phyloP scores from a whole-genome alignment of 1,284 basidiomycete genomes.

The Cystobasidium sp. region DNA sequence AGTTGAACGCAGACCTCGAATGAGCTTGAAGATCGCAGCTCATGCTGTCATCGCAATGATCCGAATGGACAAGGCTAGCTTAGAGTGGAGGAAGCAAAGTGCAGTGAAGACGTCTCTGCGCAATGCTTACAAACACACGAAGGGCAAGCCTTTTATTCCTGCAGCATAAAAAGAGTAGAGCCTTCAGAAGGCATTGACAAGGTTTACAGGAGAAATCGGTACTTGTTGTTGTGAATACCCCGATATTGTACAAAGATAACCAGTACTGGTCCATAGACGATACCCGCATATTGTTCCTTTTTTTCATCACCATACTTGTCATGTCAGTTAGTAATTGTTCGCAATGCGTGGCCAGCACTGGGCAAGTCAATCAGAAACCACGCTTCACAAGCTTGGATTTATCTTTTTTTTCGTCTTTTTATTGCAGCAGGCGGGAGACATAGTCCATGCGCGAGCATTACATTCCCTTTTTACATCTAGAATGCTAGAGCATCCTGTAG shows the following conservation, averaged over 20 bases:
- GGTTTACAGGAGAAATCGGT: background rate
- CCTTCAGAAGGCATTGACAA: background rate
- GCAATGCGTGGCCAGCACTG: too few species aligned
- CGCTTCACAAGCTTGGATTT: too few species aligned
- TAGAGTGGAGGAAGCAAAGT: conserved; percentile 44
- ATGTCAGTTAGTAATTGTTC: too few species aligned
- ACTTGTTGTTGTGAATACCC: too few species aligned
- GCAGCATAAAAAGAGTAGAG: background rate
- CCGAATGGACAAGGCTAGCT: conserved; percentile 48
- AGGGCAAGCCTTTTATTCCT: conserved; percentile 47
- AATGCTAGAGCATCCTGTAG: too few species aligned
- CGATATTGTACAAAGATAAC: too few species aligned
- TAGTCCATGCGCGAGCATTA: too few species aligned
- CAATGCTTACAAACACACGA: conserved; percentile 47
- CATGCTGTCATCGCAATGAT: conserved; percentile 46
- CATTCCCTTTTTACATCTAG: too few species aligned
- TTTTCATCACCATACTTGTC: too few species aligned
- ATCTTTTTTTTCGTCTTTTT: too few species aligned
- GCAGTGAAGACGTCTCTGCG: conserved; percentile 46
- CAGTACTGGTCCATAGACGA: background rate
- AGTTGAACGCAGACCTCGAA: conserved; percentile 11
- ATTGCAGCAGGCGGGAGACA: too few species aligned
- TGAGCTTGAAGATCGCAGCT: conserved; percentile 45
- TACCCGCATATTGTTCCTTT: background rate
- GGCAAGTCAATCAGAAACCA: too few species aligned